Percentiles rank a stretch among this genome's conserved stretches.
Evolutionary conservation across 139 green algal genomes (phyloP).

Genomic region (Chlorella vulgaris): DNA sequence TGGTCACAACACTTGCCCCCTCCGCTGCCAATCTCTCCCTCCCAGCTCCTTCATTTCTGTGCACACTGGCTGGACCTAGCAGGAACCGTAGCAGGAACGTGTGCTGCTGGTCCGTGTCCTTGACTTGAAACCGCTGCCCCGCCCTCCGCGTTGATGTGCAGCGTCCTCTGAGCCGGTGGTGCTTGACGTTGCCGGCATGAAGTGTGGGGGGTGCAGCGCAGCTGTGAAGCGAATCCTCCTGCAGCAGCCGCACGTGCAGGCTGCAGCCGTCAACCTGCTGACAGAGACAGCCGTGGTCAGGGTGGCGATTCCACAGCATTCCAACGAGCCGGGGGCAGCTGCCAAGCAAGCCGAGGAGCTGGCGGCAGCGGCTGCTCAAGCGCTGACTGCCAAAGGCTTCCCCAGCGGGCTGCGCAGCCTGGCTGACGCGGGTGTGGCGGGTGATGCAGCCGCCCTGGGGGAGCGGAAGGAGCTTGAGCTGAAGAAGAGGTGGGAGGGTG

Average conservation of each 20-base stretch:
- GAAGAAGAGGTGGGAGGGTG: constrained; percentile 25
- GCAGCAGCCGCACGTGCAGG: constrained; percentile 48
- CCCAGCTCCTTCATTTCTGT: too few species aligned
- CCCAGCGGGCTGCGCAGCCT: constrained; percentile 53
- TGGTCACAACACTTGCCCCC: not conserved
- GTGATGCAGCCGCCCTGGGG: constrained; percentile 46
- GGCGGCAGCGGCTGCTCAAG: constrained; percentile 4
- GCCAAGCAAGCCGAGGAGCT: not conserved
- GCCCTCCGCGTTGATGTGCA: not conserved
- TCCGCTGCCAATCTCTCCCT: too few species aligned
- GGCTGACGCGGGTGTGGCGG: constrained; percentile 33
- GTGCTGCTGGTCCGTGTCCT: too few species aligned
- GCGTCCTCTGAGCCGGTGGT: constrained; percentile 40
- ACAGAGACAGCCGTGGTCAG: constrained; percentile 71
- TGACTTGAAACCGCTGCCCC: too few species aligned
- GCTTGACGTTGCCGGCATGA: constrained; percentile 74
- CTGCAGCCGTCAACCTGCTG: constrained; percentile 75
- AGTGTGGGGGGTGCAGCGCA: constrained; percentile 75
- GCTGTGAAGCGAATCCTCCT: constrained; percentile 71
- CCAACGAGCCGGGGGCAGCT: not conserved
- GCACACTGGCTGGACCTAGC: too few species aligned
- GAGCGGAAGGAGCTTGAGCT: constrained; percentile 61
- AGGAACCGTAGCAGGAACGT: too few species aligned
- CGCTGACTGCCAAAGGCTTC: constrained; percentile 79
- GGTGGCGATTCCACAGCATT: constrained; percentile 13